Percentiles rank a stretch among this genome's conserved stretches.
Evolutionary conservation across 495 filamentous ascomycete genomes (phyloP).

Genomic region (Penicillium cinerascens): DNA sequence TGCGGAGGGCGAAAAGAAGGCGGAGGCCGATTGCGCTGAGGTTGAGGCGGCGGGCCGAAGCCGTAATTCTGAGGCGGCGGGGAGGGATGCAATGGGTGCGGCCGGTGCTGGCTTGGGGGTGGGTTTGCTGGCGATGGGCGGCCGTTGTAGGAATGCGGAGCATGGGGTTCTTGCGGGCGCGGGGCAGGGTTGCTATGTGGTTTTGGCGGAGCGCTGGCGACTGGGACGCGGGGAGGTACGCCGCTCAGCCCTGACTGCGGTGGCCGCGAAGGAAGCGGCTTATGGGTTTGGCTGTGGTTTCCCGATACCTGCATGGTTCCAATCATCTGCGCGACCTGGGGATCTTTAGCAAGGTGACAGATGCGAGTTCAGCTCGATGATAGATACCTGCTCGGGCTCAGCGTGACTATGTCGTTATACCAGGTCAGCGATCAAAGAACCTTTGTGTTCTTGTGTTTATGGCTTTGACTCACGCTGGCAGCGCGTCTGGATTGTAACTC

Average conservation of each 20-base stretch:
- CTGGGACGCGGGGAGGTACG: slow-evolving; percentile 29
- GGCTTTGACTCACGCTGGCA: slow-evolving; percentile 74
- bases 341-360: slow-evolving; percentile 2
- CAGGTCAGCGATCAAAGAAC: slow-evolving; percentile 8
- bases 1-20: slow-evolving; percentile 58
- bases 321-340: slow-evolving; percentile 55
- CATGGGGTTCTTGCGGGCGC: slow-evolving; percentile 30
- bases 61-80: slow-evolving; percentile 60
- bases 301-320: slow-evolving; percentile 35
- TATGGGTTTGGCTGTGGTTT: slow-evolving; percentile 16
- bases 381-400: slow-evolving; percentile 82
- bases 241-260: slow-evolving; percentile 22
- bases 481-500: slow-evolving; percentile 90
- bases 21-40: slow-evolving; percentile 45
- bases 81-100: slow-evolving; percentile 45
- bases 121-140: slow-evolving; percentile 24
- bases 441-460: not conserved
- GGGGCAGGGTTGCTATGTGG: slow-evolving; percentile 23
- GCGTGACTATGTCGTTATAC: slow-evolving; percentile 63
- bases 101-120: slow-evolving; percentile 30
- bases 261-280: slow-evolving; percentile 27
- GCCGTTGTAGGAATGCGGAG: slow-evolving; percentile 29
- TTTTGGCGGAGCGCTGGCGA: slow-evolving; percentile 27
- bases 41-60: slow-evolving; percentile 50
- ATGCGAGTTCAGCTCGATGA: not conserved